Evolutionary conservation across 2,329 filamentous ascomycete genomes (phyloP).

Genomic region (Chaetomium olivaceum): DNA sequence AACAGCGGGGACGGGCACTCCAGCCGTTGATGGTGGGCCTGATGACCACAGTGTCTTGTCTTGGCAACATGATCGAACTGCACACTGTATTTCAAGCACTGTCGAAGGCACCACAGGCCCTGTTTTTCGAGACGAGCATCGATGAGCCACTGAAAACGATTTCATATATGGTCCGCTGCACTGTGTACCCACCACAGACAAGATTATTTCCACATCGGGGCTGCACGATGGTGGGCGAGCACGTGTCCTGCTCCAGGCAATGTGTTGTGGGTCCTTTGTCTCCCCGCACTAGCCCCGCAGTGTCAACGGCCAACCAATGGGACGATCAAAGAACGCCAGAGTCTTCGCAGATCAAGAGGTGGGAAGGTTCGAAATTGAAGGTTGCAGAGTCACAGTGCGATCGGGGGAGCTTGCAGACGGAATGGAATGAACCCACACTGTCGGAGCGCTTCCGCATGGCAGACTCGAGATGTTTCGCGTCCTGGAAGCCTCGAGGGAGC

Average conservation of each 20-base stretch:
- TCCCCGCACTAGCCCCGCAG: constrained; percentile 3
- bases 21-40: neutral
- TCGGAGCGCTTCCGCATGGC: neutral
- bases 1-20: neutral
- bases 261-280: neutral
- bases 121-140: neutral
- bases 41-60: neutral
- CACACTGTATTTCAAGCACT: constrained; percentile 5
- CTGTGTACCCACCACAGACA: neutral
- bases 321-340: neutral
- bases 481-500: neutral
- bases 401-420: constrained; percentile 1
- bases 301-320: neutral
- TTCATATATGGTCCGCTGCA: neutral
- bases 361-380: neutral
- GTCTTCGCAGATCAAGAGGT: neutral
- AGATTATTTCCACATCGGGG: neutral
- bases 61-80: neutral
- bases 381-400: constrained; percentile 4
- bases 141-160: neutral
- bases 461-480: neutral
- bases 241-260: neutral
- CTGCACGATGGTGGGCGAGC: neutral
- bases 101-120: neutral
- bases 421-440: neutral